phyloP scores from a whole-genome alignment of 164 flowering plant genomes.

The Vitis cinerea region DNA sequence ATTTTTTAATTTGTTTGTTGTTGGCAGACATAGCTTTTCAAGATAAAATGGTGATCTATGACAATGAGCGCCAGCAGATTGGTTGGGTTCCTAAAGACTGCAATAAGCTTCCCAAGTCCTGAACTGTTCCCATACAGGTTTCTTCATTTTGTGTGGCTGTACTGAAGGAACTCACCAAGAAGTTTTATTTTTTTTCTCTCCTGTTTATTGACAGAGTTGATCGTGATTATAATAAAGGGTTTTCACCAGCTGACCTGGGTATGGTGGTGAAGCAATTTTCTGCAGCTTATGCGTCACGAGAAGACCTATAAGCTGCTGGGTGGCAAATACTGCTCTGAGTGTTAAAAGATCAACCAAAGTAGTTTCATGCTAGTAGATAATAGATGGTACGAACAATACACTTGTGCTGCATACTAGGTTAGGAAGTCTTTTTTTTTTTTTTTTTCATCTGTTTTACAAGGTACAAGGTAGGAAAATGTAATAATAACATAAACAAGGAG shows the following conservation, averaged over 20 bases:
- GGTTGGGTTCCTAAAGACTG: slow-evolving; percentile 82
- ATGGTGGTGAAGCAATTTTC: slow-evolving; percentile 21
- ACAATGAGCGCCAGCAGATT: slow-evolving; percentile 67
- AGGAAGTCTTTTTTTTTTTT: not conserved
- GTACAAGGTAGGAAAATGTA: too few species aligned
- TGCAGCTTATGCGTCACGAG: not conserved
- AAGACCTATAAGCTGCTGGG: not conserved
- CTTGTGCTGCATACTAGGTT: not conserved
- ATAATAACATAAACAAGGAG: not conserved
- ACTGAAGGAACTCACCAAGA: slow-evolving; percentile 33
- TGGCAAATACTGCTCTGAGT: not conserved
- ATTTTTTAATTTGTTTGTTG: not conserved
- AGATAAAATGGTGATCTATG: slow-evolving; percentile 72
- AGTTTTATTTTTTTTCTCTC: slow-evolving; percentile 18
- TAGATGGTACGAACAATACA: not conserved
- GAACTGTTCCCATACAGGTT: slow-evolving; percentile 32
- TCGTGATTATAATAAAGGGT: slow-evolving; percentile 24
- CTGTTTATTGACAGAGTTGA: slow-evolving; percentile 55
- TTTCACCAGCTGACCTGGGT: slow-evolving; percentile 27
- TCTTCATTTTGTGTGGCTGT: slow-evolving; percentile 24
- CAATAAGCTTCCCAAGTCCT: slow-evolving; percentile 67
- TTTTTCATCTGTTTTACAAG: not conserved
- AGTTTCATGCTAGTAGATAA: not conserved
- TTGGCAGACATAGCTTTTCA: slow-evolving; percentile 66
- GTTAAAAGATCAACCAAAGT: not conserved